Evolutionary conservation across 2,329 filamentous ascomycete genomes (phyloP).

Genomic region (Myriosclerotinia curreyana): DNA sequence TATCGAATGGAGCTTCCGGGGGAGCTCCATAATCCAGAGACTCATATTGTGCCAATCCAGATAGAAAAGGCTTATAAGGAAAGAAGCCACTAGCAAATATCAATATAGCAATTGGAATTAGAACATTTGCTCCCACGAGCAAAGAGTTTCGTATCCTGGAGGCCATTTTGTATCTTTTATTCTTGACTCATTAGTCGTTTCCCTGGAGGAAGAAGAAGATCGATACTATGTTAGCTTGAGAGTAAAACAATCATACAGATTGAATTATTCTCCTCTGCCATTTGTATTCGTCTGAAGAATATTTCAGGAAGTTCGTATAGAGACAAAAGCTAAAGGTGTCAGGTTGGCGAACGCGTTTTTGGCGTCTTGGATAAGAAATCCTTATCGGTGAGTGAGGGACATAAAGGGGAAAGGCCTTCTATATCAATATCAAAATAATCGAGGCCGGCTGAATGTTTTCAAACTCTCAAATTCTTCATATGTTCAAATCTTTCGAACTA

Average conservation of each 20-base stretch:
- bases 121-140: slow-evolving; percentile 67
- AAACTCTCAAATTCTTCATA: too few species aligned
- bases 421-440: not conserved
- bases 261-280: not conserved
- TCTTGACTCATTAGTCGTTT: slow-evolving; percentile 17
- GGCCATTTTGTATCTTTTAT: slow-evolving; percentile 31
- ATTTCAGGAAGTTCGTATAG: slow-evolving; percentile 10
- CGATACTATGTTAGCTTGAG: not conserved
- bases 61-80: slow-evolving; percentile 91
- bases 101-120: slow-evolving; percentile 71
- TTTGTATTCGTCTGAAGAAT: not conserved
- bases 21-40: slow-evolving; percentile 52
- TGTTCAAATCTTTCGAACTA: slow-evolving; percentile 3
- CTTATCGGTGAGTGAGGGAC: slow-evolving; percentile 21
- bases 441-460: too few species aligned
- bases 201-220: too few species aligned
- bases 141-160: slow-evolving; percentile 33
- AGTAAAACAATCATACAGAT: not conserved
- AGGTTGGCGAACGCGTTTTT: slow-evolving; percentile 21
- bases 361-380: slow-evolving; percentile 21
- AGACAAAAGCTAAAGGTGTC: slow-evolving; percentile 19
- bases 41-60: slow-evolving; percentile 73
- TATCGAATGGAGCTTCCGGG: slow-evolving; percentile 74
- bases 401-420: slow-evolving; percentile 9
- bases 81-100: slow-evolving; percentile 92